Percentiles rank a stretch among this genome's conserved stretches.
phyloP scores from a whole-genome alignment of 768 basidiomycete species.

The Calvatia gigantea region DNA sequence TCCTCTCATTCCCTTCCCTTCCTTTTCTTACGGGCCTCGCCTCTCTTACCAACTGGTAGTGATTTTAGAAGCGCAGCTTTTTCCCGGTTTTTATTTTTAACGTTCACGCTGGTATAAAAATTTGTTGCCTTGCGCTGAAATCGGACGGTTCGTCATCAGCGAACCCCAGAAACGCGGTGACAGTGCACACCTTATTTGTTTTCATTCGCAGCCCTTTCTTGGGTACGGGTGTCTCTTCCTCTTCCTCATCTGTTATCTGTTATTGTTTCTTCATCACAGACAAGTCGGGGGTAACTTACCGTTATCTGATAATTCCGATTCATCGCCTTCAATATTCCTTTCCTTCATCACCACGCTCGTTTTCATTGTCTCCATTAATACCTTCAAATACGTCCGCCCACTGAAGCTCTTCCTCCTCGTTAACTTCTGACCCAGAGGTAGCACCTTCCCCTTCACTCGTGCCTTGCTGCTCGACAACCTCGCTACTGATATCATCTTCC shows the following conservation, averaged over 20 bases:
- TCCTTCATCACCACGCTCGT: background rate
- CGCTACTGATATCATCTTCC: constrained; percentile 49
- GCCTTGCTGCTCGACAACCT: constrained; percentile 37
- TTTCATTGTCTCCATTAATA: constrained; percentile 28
- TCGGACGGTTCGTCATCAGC: constrained; percentile 7
- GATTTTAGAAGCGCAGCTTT: constrained; percentile 61
- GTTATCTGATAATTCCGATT: constrained; percentile 21
- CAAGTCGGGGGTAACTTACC: constrained; percentile 14
- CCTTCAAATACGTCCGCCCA: constrained; percentile 90
- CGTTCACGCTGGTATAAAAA: constrained; percentile 82
- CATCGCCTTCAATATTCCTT: constrained; percentile 22
- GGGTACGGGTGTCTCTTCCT: constrained; percentile 19
- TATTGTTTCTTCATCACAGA: background rate
- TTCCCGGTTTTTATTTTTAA: constrained; percentile 81
- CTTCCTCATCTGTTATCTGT: constrained; percentile 21
- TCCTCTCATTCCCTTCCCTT: constrained; percentile 18
- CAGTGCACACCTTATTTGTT: constrained; percentile 74
- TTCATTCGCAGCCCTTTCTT: constrained; percentile 80
- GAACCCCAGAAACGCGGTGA: constrained; percentile 8
- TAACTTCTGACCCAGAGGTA: constrained; percentile 31
- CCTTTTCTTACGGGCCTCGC: constrained; percentile 35
- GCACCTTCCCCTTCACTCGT: constrained; percentile 34
- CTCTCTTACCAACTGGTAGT: constrained; percentile 48
- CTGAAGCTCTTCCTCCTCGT: constrained; percentile 53
- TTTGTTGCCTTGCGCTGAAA: constrained; percentile 80